Evolutionary conservation across 1,284 basidiomycete genomes (phyloP).

Genomic region (Prillingera fragicola): DNA sequence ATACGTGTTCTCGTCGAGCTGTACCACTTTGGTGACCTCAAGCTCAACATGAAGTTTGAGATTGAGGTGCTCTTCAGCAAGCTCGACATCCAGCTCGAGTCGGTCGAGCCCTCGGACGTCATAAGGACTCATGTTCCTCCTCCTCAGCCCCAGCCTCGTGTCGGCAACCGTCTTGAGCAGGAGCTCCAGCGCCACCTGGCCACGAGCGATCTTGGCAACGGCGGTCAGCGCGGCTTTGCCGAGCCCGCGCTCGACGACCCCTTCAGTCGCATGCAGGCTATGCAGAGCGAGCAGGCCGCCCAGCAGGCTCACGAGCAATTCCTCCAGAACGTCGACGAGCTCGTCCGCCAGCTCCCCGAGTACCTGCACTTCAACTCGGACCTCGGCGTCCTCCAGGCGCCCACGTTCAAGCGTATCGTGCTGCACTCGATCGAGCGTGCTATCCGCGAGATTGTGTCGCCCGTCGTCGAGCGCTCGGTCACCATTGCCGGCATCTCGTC

Average conservation of each 20-base stretch:
- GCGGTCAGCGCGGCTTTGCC: slow-evolving; percentile 30
- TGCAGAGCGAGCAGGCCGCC: slow-evolving; percentile 43
- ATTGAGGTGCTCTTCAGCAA: slow-evolving; percentile 96
- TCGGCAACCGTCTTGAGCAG: slow-evolving; percentile 36
- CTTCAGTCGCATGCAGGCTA: slow-evolving; percentile 40
- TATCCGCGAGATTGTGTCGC: slow-evolving; percentile 94
- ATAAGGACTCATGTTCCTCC: slow-evolving; percentile 52
- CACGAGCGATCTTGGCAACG: slow-evolving; percentile 19
- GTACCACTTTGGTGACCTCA: slow-evolving; percentile 93
- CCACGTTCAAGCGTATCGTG: slow-evolving; percentile 83
- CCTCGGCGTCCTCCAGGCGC: slow-evolving; percentile 59
- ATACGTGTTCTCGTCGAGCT: slow-evolving; percentile 87
- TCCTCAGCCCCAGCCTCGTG: slow-evolving; percentile 37
- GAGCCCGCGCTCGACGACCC: slow-evolving; percentile 30
- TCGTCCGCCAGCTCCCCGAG: slow-evolving; percentile 65
- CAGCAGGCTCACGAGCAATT: slow-evolving; percentile 48
- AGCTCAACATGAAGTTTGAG: slow-evolving; percentile 96
- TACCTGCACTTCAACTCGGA: slow-evolving; percentile 70
- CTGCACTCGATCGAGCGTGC: slow-evolving; percentile 89
- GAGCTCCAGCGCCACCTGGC: slow-evolving; percentile 39
- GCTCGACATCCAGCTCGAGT: slow-evolving; percentile 79
- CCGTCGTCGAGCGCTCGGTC: slow-evolving; percentile 97
- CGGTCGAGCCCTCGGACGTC: slow-evolving; percentile 76
- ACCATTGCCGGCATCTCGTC: slow-evolving; percentile 98
- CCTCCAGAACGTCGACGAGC: slow-evolving; percentile 50